Conservation (phyloP, 164 flowering plant genomes). For the Magnolia kwangsiensis region DNA sequence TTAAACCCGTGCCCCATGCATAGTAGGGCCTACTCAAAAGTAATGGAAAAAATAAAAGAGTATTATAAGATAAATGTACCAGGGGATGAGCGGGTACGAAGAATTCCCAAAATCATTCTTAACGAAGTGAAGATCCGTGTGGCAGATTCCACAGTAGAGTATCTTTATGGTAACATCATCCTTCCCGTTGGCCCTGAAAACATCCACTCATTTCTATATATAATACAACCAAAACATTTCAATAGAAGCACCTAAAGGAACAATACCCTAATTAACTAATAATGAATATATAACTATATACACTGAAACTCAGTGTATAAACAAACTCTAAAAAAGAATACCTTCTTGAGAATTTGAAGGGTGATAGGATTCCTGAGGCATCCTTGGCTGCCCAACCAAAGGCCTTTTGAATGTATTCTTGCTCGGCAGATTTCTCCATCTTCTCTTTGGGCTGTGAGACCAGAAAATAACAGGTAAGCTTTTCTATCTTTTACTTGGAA, state of each 20-base stretch:
- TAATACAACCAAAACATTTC: too few relatives aligned
- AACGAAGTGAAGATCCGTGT: neutral
- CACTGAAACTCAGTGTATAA: too few relatives aligned
- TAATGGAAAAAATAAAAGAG: too few relatives aligned
- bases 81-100: too few relatives aligned
- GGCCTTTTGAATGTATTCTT: constrained; percentile 13
- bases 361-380: constrained; percentile 12
- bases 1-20: too few relatives aligned
- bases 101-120: neutral
- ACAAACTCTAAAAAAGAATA: neutral
- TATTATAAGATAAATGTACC: too few relatives aligned
- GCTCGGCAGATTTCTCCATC: constrained; percentile 7
- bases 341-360: constrained; percentile 19
- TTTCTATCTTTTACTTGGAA: too few relatives aligned
- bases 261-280: too few relatives aligned
- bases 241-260: too few relatives aligned
- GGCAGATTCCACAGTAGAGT: constrained; percentile 7
- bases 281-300: too few relatives aligned
- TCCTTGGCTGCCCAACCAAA: constrained; percentile 18
- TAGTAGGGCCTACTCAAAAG: too few relatives aligned
- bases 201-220: neutral
- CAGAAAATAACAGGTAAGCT: too few relatives aligned
- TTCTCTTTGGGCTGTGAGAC: neutral
- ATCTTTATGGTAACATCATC: constrained; percentile 8
- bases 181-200: neutral